Conservation (phyloP, 345 rosid genomes). For the Raphanus sativus region DNA sequence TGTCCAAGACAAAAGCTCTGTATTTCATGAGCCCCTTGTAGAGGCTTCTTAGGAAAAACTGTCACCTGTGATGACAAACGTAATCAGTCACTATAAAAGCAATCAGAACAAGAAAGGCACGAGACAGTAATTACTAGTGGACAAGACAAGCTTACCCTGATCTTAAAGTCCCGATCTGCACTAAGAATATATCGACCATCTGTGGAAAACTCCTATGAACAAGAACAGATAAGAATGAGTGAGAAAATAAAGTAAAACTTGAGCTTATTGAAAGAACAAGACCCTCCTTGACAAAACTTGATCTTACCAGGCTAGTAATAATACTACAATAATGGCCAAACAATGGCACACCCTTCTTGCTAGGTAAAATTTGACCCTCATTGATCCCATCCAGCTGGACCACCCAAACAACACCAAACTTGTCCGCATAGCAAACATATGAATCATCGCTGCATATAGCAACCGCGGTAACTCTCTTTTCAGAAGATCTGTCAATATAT, state of each 20-base stretch:
- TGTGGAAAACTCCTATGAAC: constrained; percentile 79
- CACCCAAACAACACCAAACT: constrained; percentile 97
- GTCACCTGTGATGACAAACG: constrained; percentile 55
- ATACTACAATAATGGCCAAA: constrained; percentile 97
- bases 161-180: constrained; percentile 88
- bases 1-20: constrained; percentile 97
- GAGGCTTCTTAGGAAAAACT: constrained; percentile 74
- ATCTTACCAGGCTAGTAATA: constrained; percentile 74
- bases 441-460: constrained; percentile 65
- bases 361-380: constrained; percentile 37
- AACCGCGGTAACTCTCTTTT: constrained; percentile 89
- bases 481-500: constrained; percentile 54
- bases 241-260: not conserved
- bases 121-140: not conserved
- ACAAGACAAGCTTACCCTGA: constrained; percentile 60
- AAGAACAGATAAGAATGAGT: constrained; percentile 15
- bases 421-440: constrained; percentile 83
- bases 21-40: constrained; percentile 90
- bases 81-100: constrained; percentile 18
- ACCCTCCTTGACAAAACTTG: not conserved
- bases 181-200: constrained; percentile 73
- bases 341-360: constrained; percentile 63
- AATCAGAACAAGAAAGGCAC: constrained; percentile 11
- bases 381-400: constrained; percentile 52
- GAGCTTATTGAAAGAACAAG: not conserved